Evolutionary conservation across 768 basidiomycete genomes (phyloP).

Genomic region (Lepiota subincarnata): DNA sequence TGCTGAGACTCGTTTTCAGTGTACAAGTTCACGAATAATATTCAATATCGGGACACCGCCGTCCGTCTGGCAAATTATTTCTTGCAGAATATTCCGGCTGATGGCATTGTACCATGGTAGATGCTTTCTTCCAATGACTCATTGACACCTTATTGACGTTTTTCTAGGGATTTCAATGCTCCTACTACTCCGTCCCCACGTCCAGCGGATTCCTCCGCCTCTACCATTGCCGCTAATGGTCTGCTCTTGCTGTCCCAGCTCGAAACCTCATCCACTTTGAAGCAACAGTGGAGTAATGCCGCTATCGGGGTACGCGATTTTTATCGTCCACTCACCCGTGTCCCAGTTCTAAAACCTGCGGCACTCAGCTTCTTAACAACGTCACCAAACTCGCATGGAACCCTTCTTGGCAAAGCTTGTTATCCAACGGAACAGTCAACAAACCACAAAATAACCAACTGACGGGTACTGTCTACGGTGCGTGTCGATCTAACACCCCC

Average conservation of each 20-base stretch:
- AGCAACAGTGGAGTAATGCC: conserved; percentile 38
- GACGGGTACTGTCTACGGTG: conserved; percentile 55
- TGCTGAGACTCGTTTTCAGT: conserved; percentile 32
- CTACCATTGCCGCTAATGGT: conserved; percentile 56
- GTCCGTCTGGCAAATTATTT: conserved; percentile 58
- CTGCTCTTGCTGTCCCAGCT: conserved; percentile 52
- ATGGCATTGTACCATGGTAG: conserved; percentile 68
- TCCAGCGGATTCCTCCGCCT: conserved; percentile 68
- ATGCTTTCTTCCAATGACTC: conserved; percentile 10
- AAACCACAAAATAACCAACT: conserved; percentile 49
- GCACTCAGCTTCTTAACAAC: conserved; percentile 38
- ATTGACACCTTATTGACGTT: conserved; percentile 3
- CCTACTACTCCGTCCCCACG: conserved; percentile 55
- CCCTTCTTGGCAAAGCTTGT: conserved; percentile 57
- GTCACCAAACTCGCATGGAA: conserved; percentile 54
- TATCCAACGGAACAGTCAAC: conserved; percentile 66
- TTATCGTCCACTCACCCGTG: not conserved
- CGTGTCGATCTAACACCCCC: conserved; percentile 16
- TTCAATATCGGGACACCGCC: conserved; percentile 56
- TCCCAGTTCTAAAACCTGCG: not conserved
- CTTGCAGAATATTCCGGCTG: conserved; percentile 50
- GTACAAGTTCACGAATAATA: conserved; percentile 49
- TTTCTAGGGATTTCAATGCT: conserved; percentile 69
- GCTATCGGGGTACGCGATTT: conserved; percentile 41
- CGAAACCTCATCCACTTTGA: conserved; percentile 30